A percentile compares a stretch with the other conserved stretches of the same genome.
Evolutionary conservation across 345 rosid genomes (phyloP).

Genomic region (Citrus trifoliata): DNA sequence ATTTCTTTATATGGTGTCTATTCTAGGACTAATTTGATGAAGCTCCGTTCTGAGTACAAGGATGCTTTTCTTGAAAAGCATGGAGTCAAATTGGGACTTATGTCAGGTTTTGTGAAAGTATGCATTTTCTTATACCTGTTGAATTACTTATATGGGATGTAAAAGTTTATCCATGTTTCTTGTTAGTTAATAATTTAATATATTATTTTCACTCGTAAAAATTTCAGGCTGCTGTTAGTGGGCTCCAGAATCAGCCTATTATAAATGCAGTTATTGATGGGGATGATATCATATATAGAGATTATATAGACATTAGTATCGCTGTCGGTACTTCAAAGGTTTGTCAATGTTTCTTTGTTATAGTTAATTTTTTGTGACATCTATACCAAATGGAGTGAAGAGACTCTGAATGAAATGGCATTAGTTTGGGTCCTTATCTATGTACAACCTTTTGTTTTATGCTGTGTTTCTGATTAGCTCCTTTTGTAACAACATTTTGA

Average conservation of each 20-base stretch:
- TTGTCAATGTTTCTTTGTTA: conserved; percentile 14
- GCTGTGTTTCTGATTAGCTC: background rate
- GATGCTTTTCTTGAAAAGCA: conserved; percentile 96
- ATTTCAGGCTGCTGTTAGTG: conserved; percentile 94
- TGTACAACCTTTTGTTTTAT: background rate
- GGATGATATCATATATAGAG: conserved; percentile 95
- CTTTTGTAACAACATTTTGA: background rate
- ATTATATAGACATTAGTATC: conserved; percentile 86
- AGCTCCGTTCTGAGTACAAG: conserved; percentile 93
- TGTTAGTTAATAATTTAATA: background rate
- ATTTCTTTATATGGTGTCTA: background rate
- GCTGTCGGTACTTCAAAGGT: conserved; percentile 76
- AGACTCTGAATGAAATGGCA: background rate
- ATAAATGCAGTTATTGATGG: conserved; percentile 99
- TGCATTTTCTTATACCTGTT: conserved; percentile 1
- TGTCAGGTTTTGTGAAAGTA: conserved; percentile 98
- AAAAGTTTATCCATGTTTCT: background rate
- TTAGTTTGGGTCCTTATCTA: background rate
- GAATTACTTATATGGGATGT: background rate
- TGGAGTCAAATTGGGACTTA: conserved; percentile 95
- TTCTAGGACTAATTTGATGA: conserved; percentile 96
- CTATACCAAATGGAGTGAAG: background rate
- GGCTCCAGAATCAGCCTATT: conserved; percentile 93
- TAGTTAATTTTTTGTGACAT: background rate
- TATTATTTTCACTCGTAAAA: background rate